A percentile compares a stretch with the other conserved stretches of the same genome.
These are phyloP conservation scores for Blastocystis sp. DNA, from an alignment of 352 stramenopile genomes.

Conservation along the genomic window DNA sequence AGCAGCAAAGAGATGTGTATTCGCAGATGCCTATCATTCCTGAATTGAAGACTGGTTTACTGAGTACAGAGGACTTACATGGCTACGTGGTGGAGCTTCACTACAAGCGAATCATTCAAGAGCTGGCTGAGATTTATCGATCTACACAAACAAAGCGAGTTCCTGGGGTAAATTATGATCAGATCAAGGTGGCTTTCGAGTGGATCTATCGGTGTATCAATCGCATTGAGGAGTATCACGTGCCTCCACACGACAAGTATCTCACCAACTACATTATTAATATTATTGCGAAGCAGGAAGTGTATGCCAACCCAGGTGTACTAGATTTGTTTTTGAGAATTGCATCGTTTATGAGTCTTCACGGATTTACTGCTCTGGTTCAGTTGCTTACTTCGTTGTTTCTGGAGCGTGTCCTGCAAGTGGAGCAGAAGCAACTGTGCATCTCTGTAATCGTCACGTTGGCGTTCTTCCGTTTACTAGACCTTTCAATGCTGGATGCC, in stretches of 20 bases:
- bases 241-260: background rate
- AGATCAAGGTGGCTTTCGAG: background rate
- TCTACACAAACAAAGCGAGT: background rate
- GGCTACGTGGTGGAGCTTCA: background rate
- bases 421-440: background rate
- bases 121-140: background rate
- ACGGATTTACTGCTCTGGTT: background rate
- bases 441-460: background rate
- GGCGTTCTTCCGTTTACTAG: background rate
- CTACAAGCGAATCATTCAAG: background rate
- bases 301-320: background rate
- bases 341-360: background rate
- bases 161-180: background rate
- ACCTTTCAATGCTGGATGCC: background rate
- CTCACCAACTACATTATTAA: background rate
- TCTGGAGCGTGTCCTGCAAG: background rate
- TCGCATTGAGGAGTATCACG: background rate
- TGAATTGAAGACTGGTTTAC: background rate
- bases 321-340: background rate
- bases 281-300: background rate
- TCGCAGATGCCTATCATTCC: background rate
- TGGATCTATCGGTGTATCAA: background rate
- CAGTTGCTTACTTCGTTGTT: background rate
- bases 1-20: background rate
- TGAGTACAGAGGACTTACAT: background rate